Base-by-base conservation (phyloP, 306 rosid species). In the Cercis canadensis region DNA sequence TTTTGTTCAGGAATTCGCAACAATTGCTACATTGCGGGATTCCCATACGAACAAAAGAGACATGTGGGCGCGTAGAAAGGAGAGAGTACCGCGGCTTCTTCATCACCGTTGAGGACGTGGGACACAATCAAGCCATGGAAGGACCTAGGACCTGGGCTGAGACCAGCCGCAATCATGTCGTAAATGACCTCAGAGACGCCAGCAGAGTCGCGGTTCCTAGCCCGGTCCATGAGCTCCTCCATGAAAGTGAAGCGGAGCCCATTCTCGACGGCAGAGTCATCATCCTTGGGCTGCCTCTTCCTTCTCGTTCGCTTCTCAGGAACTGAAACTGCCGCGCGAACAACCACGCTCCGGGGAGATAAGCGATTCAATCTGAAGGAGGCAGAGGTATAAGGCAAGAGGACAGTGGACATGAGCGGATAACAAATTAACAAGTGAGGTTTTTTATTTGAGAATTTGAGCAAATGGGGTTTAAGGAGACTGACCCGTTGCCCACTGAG, bases 161-260 rank as follows among this genome's bases (percentile, higher is more conserved):
- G 87, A 11, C 98, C 98, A 10, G 97, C 97, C 19, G 96, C 97
- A 54, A 93, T 81, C 98, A 93, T 93, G 82, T 90, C 97, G 82
- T 90, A 88, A 43, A 93, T 85, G 75, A 93, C 89, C 8, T 85
- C 86, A 11, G 88, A 68, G 73, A 88, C 98, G 45, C 87, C 92
- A 43, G 70, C 36, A 0, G 96, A 80, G 75, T 93, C 94, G 29
- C 85, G 90, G 75, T 70, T 78, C 56, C 96, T 70, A 13, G 97
- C 96, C 0, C 94, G 92, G 75, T 65, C 70, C 98, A 93, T 93
- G 69, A 93, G 98, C 76, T 93, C 94, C 78, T 90, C 97, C 98
- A 93, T 93, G 89, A 93, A 93, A 24, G 83, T 69, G 85, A 88
- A 88, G 65, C 96, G 97, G 58, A 93, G 97, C 62, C 73, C 73